Percentiles rank a stretch among this genome's conserved stretches.
phyloP scores from a whole-genome alignment of 2,329 filamentous ascomycete species.

The Alternaria metachromatica region DNA sequence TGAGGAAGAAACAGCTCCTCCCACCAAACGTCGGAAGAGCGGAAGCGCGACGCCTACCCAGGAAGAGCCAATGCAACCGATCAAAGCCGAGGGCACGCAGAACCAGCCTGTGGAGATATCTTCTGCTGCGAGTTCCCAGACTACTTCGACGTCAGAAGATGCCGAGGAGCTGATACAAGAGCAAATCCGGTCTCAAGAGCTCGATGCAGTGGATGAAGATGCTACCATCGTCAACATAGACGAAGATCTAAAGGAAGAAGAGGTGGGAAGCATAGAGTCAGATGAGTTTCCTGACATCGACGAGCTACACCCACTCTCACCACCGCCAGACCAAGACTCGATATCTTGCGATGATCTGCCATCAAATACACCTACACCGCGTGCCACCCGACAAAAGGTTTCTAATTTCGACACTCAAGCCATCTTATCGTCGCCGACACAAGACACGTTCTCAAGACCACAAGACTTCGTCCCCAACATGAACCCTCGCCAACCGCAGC shows the following conservation, averaged over 20 bases:
- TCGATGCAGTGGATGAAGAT: background rate
- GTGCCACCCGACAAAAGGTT: conserved; percentile 22
- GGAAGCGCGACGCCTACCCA: conserved; percentile 10
- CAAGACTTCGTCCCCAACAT: conserved; percentile 5
- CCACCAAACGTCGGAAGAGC: conserved; percentile 25
- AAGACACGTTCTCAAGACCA: conserved; percentile 18
- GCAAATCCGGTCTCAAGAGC: conserved; percentile 7
- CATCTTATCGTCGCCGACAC: conserved; percentile 41
- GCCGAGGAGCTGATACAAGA: background rate
- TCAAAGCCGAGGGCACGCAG: conserved; percentile 12
- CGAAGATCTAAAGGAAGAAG: background rate
- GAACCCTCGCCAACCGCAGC: background rate
- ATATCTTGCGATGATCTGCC: conserved; percentile 19
- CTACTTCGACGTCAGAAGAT: background rate
- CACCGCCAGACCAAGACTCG: conserved; percentile 4
- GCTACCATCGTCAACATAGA: conserved; percentile 3
- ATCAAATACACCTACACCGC: conserved; percentile 39
- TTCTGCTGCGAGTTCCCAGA: conserved; percentile 21
- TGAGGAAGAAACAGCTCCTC: conserved; percentile 7
- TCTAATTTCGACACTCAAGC: conserved; percentile 44
- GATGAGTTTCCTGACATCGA: conserved; percentile 14
- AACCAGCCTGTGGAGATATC: conserved; percentile 31
- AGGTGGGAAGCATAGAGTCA: conserved; percentile 21
- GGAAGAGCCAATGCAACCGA: background rate
- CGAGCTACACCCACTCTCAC: background rate